These are phyloP conservation scores for Trichosporon sp. DNA, from an alignment of 1,284 basidiomycete genomes.

Conservation along the genomic window DNA sequence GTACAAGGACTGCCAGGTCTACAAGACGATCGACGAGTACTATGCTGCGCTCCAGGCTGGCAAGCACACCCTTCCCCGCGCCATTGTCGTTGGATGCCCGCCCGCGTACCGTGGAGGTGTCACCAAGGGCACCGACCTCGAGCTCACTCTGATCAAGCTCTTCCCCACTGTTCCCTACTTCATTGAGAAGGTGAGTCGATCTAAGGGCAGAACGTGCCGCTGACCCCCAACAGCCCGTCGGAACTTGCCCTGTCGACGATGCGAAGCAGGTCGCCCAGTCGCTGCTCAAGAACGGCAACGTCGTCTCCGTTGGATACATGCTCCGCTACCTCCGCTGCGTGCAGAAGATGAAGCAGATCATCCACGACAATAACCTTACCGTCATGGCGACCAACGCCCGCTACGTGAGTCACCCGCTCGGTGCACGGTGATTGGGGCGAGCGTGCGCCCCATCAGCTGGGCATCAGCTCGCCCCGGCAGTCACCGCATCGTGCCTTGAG, in stretches of 20 bases:
- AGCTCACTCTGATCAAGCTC: slow-evolving; percentile 82
- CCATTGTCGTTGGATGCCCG: slow-evolving; percentile 87
- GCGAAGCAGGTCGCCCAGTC: slow-evolving; percentile 67
- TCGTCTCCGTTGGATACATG: slow-evolving; percentile 92
- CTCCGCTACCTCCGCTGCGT: slow-evolving; percentile 90
- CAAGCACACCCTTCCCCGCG: slow-evolving; percentile 51
- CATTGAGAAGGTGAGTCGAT: slow-evolving; percentile 70
- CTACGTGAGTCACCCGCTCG: slow-evolving; percentile 64
- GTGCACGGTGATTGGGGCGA: not conserved
- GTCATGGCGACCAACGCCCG: slow-evolving; percentile 97
- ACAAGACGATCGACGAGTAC: slow-evolving; percentile 85
- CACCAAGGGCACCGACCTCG: slow-evolving; percentile 79
- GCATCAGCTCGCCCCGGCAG: not conserved
- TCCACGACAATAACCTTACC: slow-evolving; percentile 90
- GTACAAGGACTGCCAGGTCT: slow-evolving; percentile 88
- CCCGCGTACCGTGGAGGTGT: slow-evolving; percentile 88
- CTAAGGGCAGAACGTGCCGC: not conserved
- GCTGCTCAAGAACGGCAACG: slow-evolving; percentile 69
- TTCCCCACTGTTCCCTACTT: slow-evolving; percentile 92
- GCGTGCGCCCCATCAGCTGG: not conserved
- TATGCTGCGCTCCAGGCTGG: slow-evolving; percentile 64
- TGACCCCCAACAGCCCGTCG: slow-evolving; percentile 65
- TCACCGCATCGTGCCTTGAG: not conserved
- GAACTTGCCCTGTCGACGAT: slow-evolving; percentile 70
- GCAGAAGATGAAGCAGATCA: slow-evolving; percentile 97